Base-by-base conservation (phyloP, 371 early-diverging fungal species). In the Mucor sp. region DNA sequence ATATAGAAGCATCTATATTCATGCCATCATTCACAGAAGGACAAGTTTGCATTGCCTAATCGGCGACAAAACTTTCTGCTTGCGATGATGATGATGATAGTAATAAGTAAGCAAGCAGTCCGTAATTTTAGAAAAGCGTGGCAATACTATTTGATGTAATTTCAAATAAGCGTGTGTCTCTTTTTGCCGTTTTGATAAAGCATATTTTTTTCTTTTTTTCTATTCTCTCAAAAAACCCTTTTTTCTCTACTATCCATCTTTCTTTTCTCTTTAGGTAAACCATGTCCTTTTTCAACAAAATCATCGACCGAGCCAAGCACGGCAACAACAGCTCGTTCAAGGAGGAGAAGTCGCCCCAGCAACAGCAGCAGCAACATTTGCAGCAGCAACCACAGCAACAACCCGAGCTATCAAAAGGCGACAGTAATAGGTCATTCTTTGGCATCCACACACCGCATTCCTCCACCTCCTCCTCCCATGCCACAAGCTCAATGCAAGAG, bases 231-330 rank as follows among this genome's bases (percentile, higher is more conserved):
- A 37, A 37, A 33, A 33, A 33, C 8, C 33, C 33, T 44, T 56
- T 44, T 17, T 62, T 44, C 30, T 55, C 11, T 11, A 11, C 3
- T 41, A 17, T 6, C 41, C 43, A 47, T 47, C 21, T 28, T 2
- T 21, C n/a, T 50, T 8, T 3, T 32, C 23, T 2, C 1, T n/a
- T 56, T 9, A 1, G 23, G 25, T 32, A 30, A 23, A 53, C 19
- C 2, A 70, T 70, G 70, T 70, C 70, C n/a, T 66, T 70, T 41
- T 62, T 70, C 23, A 61, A 65, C 28, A 70, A 70, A 25, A 62
- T 70, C 15, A 65, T 70, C 47, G 70, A 70, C 32, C 66, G 61
- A 62, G 62, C 70, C 23, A 65, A 65, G 35, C 50, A 65, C 21
- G 37, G 43, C 12, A 58, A 69, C n/a, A 41, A 57, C 25, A 69